Conservation (phyloP, 73 alveolate genomes). For the Durusdinium trenchii region DNA sequence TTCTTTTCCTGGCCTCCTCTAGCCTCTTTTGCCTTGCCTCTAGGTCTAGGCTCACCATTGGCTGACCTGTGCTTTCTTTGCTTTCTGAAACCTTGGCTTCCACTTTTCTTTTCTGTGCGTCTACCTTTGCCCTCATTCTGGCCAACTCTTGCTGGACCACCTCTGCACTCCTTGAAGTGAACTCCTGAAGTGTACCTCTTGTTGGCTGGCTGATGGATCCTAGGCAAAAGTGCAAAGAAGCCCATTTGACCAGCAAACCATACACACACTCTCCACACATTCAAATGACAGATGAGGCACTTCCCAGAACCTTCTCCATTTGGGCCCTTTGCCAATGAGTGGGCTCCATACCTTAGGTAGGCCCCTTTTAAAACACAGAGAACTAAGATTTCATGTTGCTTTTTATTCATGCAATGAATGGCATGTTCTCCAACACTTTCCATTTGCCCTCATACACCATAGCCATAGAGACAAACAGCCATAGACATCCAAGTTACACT, state of each 20-base stretch:
- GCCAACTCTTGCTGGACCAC: neutral
- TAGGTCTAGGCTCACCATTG: neutral
- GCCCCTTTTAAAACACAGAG: neutral
- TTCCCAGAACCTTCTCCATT: constrained; percentile 1
- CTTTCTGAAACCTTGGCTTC: neutral
- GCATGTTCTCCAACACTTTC: too few species aligned
- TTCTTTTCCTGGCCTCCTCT: neutral
- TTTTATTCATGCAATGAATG: too few species aligned
- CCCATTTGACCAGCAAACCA: neutral
- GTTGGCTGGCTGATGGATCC: neutral
- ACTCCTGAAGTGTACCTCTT: neutral
- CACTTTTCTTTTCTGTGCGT: neutral
- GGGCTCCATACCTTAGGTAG: neutral
- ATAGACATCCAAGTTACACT: neutral
- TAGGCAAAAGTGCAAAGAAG: too few species aligned
- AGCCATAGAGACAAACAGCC: too few species aligned
- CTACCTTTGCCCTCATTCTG: neutral
- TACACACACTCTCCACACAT: neutral
- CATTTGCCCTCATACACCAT: too few species aligned
- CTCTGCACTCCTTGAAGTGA: neutral
- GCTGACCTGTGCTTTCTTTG: neutral
- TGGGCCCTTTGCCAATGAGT: neutral
- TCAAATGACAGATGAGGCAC: neutral
- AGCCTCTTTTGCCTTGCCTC: neutral
- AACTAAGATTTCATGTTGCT: too few species aligned